Percentiles rank a stretch among this genome's conserved stretches.
These are phyloP conservation scores for Suhomyces pyralidae DNA, from an alignment of 805 yeast genomes.

Conservation along the genomic window DNA sequence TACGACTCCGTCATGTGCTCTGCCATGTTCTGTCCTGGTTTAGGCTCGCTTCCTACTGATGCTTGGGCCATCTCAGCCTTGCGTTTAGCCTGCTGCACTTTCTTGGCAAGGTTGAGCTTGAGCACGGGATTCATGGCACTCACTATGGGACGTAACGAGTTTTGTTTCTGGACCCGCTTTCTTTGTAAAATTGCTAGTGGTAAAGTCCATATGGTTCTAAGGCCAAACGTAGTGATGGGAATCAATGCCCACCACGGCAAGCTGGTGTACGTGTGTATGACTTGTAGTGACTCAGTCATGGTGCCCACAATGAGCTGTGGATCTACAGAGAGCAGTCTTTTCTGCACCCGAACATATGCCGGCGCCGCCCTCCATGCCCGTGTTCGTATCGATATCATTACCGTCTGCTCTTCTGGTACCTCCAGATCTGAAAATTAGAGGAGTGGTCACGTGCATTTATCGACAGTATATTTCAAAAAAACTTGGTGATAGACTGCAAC, in stretches of 20 bases:
- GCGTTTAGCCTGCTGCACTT: slow-evolving; percentile 37
- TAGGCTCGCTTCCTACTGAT: slow-evolving; percentile 14
- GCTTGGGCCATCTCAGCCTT: slow-evolving; percentile 15
- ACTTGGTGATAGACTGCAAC: not conserved
- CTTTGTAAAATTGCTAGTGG: slow-evolving; percentile 80
- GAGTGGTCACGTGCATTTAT: not conserved
- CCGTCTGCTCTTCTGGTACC: not conserved
- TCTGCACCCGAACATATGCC: not conserved
- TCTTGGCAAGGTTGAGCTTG: slow-evolving; percentile 51
- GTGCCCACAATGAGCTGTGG: slow-evolving; percentile 30
- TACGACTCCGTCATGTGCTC: slow-evolving; percentile 7
- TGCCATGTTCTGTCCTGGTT: slow-evolving; percentile 1
- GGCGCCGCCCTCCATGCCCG: not conserved
- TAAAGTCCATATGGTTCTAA: slow-evolving; percentile 65
- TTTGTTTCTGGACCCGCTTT: slow-evolving; percentile 65
- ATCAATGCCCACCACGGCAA: slow-evolving; percentile 83
- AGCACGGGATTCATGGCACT: slow-evolving; percentile 75
- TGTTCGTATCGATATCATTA: not conserved
- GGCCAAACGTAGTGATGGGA: slow-evolving; percentile 65
- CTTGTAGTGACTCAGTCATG: slow-evolving; percentile 40
- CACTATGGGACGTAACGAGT: slow-evolving; percentile 65
- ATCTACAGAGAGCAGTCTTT: slow-evolving; percentile 21
- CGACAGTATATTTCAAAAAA: not conserved
- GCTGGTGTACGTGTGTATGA: slow-evolving; percentile 53
- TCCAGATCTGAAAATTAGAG: not conserved